Evolutionary conservation across 192 early-diverging fungal genomes (phyloP), one percentile per base, ranked within the genome.

Genomic region (Paraglomus occultum): DNA sequence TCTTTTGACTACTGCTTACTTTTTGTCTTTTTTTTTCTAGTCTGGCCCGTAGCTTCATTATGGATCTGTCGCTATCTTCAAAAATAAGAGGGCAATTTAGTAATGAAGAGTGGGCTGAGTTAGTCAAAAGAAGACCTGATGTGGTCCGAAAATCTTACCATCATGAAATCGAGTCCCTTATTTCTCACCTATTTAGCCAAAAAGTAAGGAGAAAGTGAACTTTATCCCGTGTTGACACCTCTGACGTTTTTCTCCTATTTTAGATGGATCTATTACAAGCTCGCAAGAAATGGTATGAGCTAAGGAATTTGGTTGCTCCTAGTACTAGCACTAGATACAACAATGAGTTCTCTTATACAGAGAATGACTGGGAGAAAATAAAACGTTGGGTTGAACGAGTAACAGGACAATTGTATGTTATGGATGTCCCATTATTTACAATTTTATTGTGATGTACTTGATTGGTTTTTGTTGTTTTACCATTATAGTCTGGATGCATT

Each of bases 401-500:
- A 15, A 50, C n/a, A 8, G 57, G 69, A 22, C 57, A 71, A 71
- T 71, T 71, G 69, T 71, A 61, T 8, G 57, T 49, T 64, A 23
- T 23, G 6, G 8, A n/a, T n/a, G 6, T 14, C 17, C 50, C 18
- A 11, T 64, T 49, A 49, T 64, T 38, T 64, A 64, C 15, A 50
- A 9, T 14, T 49, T 31, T 64, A 3, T 43, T 47, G 11, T 64
- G 46, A 64, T 64, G 1, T 3, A 64, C 22, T 49, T 0, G 7
- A 0, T 50, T n/a, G n/a, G n/a, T n/a, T n/a, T 64, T 49, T 20
- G 46, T 45, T 64, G 23, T 64, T 1, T 64, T 64, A 46, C 14
- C 4, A 64, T 70, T 61, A 70, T 63, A 70, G 57, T 39, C 43
- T 70, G 12, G 58, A 70, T 46, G 55, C 70, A 18, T 71, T 71